phyloP scores from a whole-genome alignment of 2,329 filamentous ascomycete species.

The Paracoccidioides brasiliensis region DNA sequence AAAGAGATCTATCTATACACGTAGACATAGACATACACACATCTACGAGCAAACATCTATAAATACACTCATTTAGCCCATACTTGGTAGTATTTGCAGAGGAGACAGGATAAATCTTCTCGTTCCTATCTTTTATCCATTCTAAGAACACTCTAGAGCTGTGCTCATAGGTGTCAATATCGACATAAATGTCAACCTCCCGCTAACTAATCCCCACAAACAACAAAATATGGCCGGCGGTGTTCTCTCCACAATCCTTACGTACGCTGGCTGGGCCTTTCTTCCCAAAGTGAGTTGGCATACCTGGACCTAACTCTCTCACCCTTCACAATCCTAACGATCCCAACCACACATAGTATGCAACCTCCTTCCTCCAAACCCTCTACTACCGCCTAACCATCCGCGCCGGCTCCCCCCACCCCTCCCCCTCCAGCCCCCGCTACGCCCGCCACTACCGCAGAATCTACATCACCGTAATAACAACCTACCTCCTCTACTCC shows the following conservation, averaged over 20 bases:
- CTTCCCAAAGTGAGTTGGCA: slow-evolving; percentile 42
- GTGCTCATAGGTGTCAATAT: neutral
- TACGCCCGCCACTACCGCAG: slow-evolving; percentile 62
- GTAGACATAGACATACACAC: neutral
- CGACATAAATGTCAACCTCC: neutral
- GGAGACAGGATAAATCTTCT: neutral
- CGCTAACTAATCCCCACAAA: neutral
- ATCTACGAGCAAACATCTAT: too few relatives aligned
- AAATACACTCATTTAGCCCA: neutral
- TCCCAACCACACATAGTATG: slow-evolving; percentile 42
- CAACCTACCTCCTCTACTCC: slow-evolving; percentile 76
- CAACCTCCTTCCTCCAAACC: slow-evolving; percentile 62
- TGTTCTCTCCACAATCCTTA: slow-evolving; percentile 37
- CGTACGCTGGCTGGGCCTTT: slow-evolving; percentile 48
- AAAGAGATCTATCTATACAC: neutral
- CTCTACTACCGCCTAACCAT: slow-evolving; percentile 81
- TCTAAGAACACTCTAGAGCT: too few relatives aligned
- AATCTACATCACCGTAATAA: slow-evolving; percentile 72
- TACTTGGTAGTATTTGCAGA: neutral
- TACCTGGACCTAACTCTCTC: neutral
- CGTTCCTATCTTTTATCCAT: too few relatives aligned
- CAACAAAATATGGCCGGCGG: slow-evolving; percentile 15
- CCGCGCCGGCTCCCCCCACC: slow-evolving; percentile 73
- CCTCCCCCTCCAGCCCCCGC: slow-evolving; percentile 51
- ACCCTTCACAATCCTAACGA: neutral